Evolutionary conservation across 2,329 filamentous ascomycete genomes (phyloP).

Genomic region (Lachnellula suecica): DNA sequence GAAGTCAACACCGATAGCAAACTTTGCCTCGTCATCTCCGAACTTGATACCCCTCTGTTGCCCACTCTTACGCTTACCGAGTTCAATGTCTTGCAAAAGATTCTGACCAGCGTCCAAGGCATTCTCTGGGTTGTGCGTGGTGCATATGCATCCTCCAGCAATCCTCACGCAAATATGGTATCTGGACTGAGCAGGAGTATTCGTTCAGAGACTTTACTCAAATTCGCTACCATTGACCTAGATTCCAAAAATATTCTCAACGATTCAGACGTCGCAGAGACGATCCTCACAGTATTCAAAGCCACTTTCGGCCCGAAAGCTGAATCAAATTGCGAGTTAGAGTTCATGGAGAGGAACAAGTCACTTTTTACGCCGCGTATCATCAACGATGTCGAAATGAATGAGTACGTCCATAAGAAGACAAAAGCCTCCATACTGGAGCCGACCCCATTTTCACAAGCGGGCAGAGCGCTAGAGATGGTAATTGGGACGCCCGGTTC

Average conservation of each 20-base stretch:
- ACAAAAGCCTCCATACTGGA: conserved; percentile 39
- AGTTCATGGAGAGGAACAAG: conserved; percentile 25
- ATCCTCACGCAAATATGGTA: conserved; percentile 24
- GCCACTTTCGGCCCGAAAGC: conserved; percentile 9
- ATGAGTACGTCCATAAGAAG: conserved; percentile 41
- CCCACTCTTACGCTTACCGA: conserved; percentile 39
- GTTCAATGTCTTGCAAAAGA: conserved; percentile 41
- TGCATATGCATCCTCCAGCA: conserved; percentile 36
- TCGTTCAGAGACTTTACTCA: conserved; percentile 26
- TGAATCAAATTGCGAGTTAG: conserved; percentile 15
- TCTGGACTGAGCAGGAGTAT: conserved; percentile 30
- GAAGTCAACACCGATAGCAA: conserved; percentile 24
- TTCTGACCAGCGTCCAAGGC: conserved; percentile 39
- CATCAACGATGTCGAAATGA: conserved; percentile 27
- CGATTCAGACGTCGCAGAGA: conserved; percentile 8
- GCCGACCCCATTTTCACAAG: conserved; percentile 39
- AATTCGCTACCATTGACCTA: conserved; percentile 26
- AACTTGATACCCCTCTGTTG: conserved; percentile 37
- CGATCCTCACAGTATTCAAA: conserved; percentile 19
- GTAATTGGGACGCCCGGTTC: conserved; percentile 24
- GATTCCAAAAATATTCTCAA: too few species aligned
- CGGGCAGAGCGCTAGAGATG: conserved; percentile 23
- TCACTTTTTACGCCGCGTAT: conserved; percentile 28
- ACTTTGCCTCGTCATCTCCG: conserved; percentile 47
- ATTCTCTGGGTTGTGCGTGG: conserved; percentile 49